phyloP scores from a whole-genome alignment of 192 early-diverging fungal genomes.

The Dispira simplex region DNA sequence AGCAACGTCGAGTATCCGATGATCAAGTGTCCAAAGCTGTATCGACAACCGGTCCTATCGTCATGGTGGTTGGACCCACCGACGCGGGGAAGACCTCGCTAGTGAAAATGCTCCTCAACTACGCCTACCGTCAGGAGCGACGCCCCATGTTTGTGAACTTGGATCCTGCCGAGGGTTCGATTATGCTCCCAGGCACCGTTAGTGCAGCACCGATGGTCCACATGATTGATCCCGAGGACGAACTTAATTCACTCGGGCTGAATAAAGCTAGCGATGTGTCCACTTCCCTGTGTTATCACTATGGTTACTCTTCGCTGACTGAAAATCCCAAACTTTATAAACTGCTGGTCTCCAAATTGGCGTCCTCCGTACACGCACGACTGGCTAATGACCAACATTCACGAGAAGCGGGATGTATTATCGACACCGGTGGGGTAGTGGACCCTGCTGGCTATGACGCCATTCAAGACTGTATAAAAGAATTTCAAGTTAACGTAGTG shows the following conservation, averaged over 20 bases:
- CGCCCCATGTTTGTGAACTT: conserved; percentile 72
- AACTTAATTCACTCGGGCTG: conserved; percentile 52
- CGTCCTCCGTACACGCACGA: conserved; percentile 43
- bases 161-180: conserved; percentile 71
- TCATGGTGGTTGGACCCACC: conserved; percentile 79
- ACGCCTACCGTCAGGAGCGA: conserved; percentile 56
- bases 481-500: conserved; percentile 65
- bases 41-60: conserved; percentile 25
- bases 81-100: conserved; percentile 90
- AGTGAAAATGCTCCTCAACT: conserved; percentile 75
- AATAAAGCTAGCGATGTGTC: conserved; percentile 33
- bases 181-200: conserved; percentile 76
- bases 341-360: conserved; percentile 42
- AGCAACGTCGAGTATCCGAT: conserved; percentile 38
- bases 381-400: conserved; percentile 40
- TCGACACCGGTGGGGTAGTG: conserved; percentile 73
- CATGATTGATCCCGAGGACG: conserved; percentile 72
- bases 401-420: conserved; percentile 57
- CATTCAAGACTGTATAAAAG: conserved; percentile 52
- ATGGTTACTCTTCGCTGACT: conserved; percentile 59
- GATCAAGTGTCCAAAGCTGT: conserved; percentile 21
- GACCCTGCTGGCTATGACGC: conserved; percentile 61
- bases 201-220: conserved; percentile 59
- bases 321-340: conserved; percentile 76
- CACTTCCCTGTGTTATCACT: conserved; percentile 80